phyloP scores from a whole-genome alignment of 2,329 filamentous ascomycete genomes.

The Blastomyces emzantsi region DNA sequence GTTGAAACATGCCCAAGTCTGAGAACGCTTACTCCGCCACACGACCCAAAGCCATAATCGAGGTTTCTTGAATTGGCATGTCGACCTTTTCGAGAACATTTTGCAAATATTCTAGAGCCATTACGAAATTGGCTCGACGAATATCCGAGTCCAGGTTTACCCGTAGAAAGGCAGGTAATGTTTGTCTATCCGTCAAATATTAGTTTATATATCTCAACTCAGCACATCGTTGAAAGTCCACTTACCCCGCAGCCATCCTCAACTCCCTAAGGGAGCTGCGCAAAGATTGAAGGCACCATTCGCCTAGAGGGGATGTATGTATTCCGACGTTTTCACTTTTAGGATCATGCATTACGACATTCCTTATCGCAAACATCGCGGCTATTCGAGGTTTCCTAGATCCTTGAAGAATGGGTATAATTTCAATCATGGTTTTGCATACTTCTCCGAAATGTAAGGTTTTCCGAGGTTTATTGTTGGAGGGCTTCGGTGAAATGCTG shows the following conservation, averaged over 20 bases:
- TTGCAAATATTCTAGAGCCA: constrained; percentile 61
- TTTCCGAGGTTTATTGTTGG: constrained; percentile 15
- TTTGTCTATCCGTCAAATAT: constrained; percentile 41
- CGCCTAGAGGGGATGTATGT: constrained; percentile 57
- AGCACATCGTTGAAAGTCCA: constrained; percentile 11
- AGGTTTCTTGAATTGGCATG: constrained; percentile 65
- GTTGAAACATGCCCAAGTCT: neutral
- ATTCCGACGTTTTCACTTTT: constrained; percentile 55
- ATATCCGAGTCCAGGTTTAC: constrained; percentile 40
- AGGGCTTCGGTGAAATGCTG: constrained; percentile 19
- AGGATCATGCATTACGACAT: constrained; percentile 58
- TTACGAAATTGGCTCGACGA: constrained; percentile 56
- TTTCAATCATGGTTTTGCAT: constrained; percentile 37
- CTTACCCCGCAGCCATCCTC: constrained; percentile 64
- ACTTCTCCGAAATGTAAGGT: constrained; percentile 25
- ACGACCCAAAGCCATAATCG: constrained; percentile 78
- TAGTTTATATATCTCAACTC: constrained; percentile 12
- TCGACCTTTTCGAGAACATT: constrained; percentile 61
- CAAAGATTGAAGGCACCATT: constrained; percentile 73
- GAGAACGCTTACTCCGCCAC: constrained; percentile 54
- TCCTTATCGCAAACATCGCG: constrained; percentile 62
- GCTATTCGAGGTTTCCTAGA: constrained; percentile 56
- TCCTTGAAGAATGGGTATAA: constrained; percentile 34
- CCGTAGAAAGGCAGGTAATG: constrained; percentile 57
- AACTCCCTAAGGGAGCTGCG: constrained; percentile 79